Base-by-base conservation (phyloP, 352 stramenopile species). In the Halophytophthora batemanensis region DNA sequence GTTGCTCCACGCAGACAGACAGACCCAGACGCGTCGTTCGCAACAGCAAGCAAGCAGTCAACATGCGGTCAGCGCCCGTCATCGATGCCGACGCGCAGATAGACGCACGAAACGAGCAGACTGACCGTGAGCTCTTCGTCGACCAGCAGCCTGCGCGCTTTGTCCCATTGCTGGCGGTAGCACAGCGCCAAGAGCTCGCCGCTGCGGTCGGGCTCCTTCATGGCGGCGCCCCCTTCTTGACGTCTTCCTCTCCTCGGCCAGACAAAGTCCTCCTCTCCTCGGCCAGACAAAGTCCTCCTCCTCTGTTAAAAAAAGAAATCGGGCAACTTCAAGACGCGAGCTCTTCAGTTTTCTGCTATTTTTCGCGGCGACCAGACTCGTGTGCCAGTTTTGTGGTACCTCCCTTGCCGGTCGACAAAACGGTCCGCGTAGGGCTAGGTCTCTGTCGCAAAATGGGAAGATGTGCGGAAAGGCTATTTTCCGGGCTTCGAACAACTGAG, bases 161-260 rank as follows among this genome's bases (percentile, higher is more conserved):
- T 69, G 4, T 45, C 21, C 68, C 61, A 74, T 64, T 77, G 64
- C 40, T 67, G 46, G 3, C 61, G 64, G 42, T 65, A 69, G 33
- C 68, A 77, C 42, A 77, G 47, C 17, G 61, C 59, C 4, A 77
- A 34, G 19, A 77, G 61, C 38, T 77, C 64, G 6, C 64, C 68
- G 38, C 68, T 70, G 56, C 68, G 49, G 35, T 74, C 54, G 13
- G 60, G 29, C 43, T 57, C 50, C 36, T 66, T 67, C 52, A 69
- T 68, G 22, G n/a, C 21, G 36, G 17, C 36, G 8, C 6, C 10
- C 40, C 21, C 6, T 18, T 18, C 18, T 18, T 2, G 41, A 21
- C 31, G 38, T 13, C 38, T 18, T 47, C 41, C 13, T 28, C 18
- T 28, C 1, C 14, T 6, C n/a, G 23, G 41, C 12, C 42, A 50